Percentiles rank a stretch among this genome's conserved stretches.
Conservation (phyloP, 23 red algal genomes). For the Cyanidioschyzon merolae region DNA sequence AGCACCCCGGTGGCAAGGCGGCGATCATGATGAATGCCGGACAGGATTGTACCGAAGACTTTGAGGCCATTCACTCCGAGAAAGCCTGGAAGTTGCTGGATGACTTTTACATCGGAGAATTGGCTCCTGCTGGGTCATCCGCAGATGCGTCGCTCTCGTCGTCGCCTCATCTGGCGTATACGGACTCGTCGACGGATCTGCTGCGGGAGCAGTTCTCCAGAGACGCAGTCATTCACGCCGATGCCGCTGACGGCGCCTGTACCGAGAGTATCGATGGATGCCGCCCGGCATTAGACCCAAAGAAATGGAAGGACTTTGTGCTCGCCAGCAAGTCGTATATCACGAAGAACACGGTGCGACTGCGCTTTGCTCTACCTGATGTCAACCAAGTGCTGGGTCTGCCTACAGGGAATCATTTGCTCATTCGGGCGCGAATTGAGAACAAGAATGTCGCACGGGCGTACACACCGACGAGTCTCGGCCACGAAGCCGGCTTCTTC, state of each 20-base stretch:
- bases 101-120: constrained; percentile 75
- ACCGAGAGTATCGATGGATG: not conserved
- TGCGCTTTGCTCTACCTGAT: constrained; percentile 69
- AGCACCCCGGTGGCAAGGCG: constrained; percentile 84
- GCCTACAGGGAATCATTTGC: constrained; percentile 82
- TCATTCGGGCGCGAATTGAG: constrained; percentile 48
- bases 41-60: constrained; percentile 66
- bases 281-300: constrained; percentile 48
- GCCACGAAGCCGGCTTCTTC: constrained; percentile 49
- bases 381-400: constrained; percentile 49
- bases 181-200: constrained; percentile 53
- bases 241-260: not conserved
- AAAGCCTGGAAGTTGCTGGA: constrained; percentile 59
- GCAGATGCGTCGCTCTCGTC: not conserved
- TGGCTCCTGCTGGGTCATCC: too few species aligned
- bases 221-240: constrained; percentile 10
- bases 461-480: constrained; percentile 79
- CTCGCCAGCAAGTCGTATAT: constrained; percentile 56
- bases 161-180: constrained; percentile 20
- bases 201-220: constrained; percentile 48
- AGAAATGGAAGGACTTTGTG: constrained; percentile 47
- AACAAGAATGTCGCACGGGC: constrained; percentile 73
- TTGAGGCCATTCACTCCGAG: constrained; percentile 76
- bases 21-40: constrained; percentile 88
- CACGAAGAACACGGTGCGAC: constrained; percentile 45